Conservation (phyloP, 1,284 basidiomycete genomes). For the Stereum hirsutum region DNA sequence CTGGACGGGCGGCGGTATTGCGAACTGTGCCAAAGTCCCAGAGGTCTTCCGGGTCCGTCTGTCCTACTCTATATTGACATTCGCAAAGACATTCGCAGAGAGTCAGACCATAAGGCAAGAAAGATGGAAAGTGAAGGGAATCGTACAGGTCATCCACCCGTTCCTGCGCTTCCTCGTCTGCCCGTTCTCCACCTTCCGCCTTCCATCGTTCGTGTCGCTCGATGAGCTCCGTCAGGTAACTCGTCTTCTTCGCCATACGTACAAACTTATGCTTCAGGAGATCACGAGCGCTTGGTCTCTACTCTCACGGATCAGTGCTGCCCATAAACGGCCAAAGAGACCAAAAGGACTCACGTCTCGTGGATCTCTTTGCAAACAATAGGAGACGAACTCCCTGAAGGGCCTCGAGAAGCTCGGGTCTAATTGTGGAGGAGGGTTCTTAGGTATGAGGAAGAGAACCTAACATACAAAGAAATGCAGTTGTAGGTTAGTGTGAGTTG, state of each 20-base stretch:
- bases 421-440: constrained; percentile 89
- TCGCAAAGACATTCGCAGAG: constrained; percentile 36
- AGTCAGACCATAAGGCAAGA: not conserved
- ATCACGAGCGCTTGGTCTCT: constrained; percentile 92
- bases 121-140: constrained; percentile 6
- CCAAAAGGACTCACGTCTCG: constrained; percentile 54
- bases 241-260: constrained; percentile 89
- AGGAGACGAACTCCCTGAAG: constrained; percentile 91
- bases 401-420: constrained; percentile 85
- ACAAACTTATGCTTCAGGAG: constrained; percentile 96
- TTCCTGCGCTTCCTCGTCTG: constrained; percentile 63
- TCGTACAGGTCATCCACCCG: constrained; percentile 53
- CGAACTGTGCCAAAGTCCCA: constrained; percentile 95
- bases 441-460: constrained; percentile 97
- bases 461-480: constrained; percentile 20
- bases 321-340: not conserved
- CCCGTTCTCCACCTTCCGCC: constrained; percentile 77
- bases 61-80: not conserved
- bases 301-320: constrained; percentile 7
- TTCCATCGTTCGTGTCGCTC: constrained; percentile 92
- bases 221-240: constrained; percentile 90
- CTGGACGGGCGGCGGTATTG: constrained; percentile 33
- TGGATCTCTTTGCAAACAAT: constrained; percentile 92
- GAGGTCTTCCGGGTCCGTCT: constrained; percentile 66
- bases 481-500: too few species aligned